Conservation (phyloP, 163 green algal genomes). For the Trebouxiophyceae sp. region DNA sequence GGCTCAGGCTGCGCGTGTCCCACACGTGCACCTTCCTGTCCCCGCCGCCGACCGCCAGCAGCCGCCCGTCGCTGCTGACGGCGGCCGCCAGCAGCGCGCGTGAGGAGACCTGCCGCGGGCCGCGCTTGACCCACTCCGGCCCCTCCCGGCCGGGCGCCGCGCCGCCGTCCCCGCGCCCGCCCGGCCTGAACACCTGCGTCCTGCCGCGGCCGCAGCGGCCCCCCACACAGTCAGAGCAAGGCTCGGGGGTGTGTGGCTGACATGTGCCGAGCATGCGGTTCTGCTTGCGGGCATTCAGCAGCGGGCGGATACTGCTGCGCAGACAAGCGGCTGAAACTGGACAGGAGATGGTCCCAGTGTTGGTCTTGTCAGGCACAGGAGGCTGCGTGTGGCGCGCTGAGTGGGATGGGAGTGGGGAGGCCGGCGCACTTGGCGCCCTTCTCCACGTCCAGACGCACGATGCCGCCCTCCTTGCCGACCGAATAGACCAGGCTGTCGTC, state of each 20-base stretch:
- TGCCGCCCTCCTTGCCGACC: slow-evolving; percentile 78
- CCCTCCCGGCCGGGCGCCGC: not conserved
- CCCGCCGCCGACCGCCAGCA: slow-evolving; percentile 76
- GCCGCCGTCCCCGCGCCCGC: not conserved
- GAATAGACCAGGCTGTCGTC: slow-evolving; percentile 69
- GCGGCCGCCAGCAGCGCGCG: slow-evolving; percentile 48
- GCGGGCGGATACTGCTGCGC: too few relatives aligned
- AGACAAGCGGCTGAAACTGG: not conserved
- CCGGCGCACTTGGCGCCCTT: slow-evolving; percentile 37
- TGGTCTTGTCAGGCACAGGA: too few relatives aligned
- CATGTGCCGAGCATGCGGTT: too few relatives aligned
- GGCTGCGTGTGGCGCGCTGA: too few relatives aligned
- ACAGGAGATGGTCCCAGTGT: not conserved
- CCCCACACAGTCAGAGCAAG: too few relatives aligned
- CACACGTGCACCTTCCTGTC: slow-evolving; percentile 74
- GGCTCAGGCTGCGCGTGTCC: slow-evolving; percentile 47
- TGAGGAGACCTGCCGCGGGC: slow-evolving; percentile 7
- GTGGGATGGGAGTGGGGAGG: too few relatives aligned
- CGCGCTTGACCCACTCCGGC: slow-evolving; percentile 21
- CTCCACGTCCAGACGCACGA: slow-evolving; percentile 75
- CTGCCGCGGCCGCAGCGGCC: too few relatives aligned
- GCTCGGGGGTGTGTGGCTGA: too few relatives aligned
- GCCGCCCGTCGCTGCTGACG: slow-evolving; percentile 60
- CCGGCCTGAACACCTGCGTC: not conserved
- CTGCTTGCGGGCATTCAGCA: too few relatives aligned